phyloP scores from a whole-genome alignment of 768 basidiomycete species.

The Imleria badia region DNA sequence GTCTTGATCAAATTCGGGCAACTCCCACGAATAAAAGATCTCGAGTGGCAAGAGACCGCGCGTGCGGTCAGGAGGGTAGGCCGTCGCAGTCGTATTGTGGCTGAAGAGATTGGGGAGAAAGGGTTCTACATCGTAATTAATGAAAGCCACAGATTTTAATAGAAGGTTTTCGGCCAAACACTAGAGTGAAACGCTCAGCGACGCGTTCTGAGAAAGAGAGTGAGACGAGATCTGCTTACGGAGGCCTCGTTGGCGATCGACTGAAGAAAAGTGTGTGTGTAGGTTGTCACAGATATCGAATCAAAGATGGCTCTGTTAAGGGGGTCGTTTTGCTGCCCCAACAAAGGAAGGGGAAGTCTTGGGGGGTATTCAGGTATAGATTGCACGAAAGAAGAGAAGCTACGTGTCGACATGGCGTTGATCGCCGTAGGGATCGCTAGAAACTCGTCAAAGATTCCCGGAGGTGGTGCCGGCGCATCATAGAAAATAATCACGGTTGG shows the following conservation, averaged over 20 bases:
- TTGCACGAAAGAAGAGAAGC: constrained; percentile 17
- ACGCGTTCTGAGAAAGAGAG: not conserved
- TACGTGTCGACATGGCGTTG: constrained; percentile 5
- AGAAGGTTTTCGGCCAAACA: constrained; percentile 8
- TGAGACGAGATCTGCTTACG: constrained; percentile 7
- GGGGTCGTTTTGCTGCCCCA: not conserved
- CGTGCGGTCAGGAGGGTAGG: constrained; percentile 46
- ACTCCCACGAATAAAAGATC: constrained; percentile 36
- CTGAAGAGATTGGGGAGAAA: constrained; percentile 45
- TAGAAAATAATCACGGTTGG: constrained; percentile 55
- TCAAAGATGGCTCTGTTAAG: constrained; percentile 4
- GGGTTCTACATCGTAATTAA: constrained; percentile 41
- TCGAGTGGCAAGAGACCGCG: constrained; percentile 42
- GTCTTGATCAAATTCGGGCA: not conserved
- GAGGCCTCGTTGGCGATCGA: constrained; percentile 12
- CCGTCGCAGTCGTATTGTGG: constrained; percentile 38
- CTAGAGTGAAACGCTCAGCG: constrained; percentile 10
- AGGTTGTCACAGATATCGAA: constrained; percentile 5
- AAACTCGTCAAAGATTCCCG: constrained; percentile 28
- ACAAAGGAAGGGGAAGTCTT: not conserved
- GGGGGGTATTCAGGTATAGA: not conserved
- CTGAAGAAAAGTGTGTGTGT: constrained; percentile 14
- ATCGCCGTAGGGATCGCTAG: constrained; percentile 7
- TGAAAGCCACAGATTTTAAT: not conserved
- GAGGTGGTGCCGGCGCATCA: constrained; percentile 38